Conservation (phyloP, 495 filamentous ascomycete species). For the Penicillium canescens region DNA sequence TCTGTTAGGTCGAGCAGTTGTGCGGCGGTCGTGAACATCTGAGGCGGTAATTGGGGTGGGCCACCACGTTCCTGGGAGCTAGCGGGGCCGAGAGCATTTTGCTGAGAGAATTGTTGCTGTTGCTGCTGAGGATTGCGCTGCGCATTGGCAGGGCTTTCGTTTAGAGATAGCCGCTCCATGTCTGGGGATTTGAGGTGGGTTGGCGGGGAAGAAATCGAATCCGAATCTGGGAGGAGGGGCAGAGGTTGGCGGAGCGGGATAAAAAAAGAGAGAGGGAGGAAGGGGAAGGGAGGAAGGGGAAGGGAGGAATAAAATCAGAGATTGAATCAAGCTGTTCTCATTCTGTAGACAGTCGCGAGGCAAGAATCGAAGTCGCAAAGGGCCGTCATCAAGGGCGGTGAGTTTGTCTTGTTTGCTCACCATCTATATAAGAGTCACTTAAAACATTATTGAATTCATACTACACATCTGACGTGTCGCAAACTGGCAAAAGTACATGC, state of each 20-base stretch:
- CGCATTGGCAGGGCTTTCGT: conserved; percentile 33
- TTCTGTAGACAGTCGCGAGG: background rate
- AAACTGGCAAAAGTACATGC: conserved; percentile 2
- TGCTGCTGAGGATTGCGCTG: conserved; percentile 26
- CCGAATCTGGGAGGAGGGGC: conserved; percentile 5
- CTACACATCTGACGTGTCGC: background rate
- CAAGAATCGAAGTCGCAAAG: conserved; percentile 2
- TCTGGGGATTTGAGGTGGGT: conserved; percentile 7
- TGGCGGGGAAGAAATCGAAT: conserved; percentile 8
- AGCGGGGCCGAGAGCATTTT: conserved; percentile 26
- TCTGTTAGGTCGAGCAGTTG: conserved; percentile 94
- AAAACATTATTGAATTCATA: background rate
- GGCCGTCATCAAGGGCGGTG: conserved; percentile 22
- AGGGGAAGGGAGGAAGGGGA: too few relatives aligned
- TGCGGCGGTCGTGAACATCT: conserved; percentile 98
- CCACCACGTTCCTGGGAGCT: conserved; percentile 30
- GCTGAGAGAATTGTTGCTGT: conserved; percentile 27
- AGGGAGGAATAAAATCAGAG: background rate
- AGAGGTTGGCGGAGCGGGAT: conserved; percentile 1
- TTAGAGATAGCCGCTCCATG: conserved; percentile 46
- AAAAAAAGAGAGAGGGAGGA: conserved; percentile 1
- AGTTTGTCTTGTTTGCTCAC: conserved; percentile 22
- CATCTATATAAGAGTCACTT: background rate
- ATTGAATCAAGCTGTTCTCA: background rate
- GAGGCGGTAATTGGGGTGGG: conserved; percentile 56